phyloP scores from a whole-genome alignment of 129 eudicot species.

The Flaveria bidentis region DNA sequence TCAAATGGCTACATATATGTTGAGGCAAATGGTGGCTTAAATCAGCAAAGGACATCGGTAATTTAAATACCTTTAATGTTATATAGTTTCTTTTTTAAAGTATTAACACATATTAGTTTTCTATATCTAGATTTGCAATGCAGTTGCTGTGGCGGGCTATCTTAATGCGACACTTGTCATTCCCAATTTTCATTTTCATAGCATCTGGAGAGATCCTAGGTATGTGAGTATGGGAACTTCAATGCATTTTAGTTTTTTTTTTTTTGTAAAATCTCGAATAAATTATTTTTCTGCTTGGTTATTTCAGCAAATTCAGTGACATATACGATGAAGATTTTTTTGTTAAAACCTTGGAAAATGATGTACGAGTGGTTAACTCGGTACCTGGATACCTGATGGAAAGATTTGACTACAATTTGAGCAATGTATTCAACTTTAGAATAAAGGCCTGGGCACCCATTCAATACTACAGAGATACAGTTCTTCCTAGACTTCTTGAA shows the following conservation, averaged over 20 bases:
- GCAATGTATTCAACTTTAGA: constrained; percentile 84
- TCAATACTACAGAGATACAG: constrained; percentile 71
- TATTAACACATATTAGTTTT: constrained; percentile 15
- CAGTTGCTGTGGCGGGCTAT: constrained; percentile 99
- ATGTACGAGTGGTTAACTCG: constrained; percentile 71
- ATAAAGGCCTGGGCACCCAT: constrained; percentile 89
- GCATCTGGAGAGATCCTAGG: constrained; percentile 99
- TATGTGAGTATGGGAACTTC: constrained; percentile 28
- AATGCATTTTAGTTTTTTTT: neutral
- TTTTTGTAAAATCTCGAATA: neutral
- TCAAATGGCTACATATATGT: constrained; percentile 90
- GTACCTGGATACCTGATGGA: constrained; percentile 93
- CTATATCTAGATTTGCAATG: constrained; percentile 78
- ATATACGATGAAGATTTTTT: constrained; percentile 81
- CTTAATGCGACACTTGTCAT: constrained; percentile 97
- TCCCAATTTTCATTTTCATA: constrained; percentile 93
- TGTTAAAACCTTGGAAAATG: constrained; percentile 63
- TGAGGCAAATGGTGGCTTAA: constrained; percentile 98
- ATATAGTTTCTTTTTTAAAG: constrained; percentile 2
- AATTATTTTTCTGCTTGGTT: constrained; percentile 26
- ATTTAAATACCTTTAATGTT: neutral
- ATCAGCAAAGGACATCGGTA: constrained; percentile 96
- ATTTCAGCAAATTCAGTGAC: constrained; percentile 85
- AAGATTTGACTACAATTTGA: constrained; percentile 82
- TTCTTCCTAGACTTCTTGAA: constrained; percentile 91